These are phyloP conservation scores for Bryopsis sp. DNA, from an alignment of 139 green algal genomes.

Conservation along the genomic window DNA sequence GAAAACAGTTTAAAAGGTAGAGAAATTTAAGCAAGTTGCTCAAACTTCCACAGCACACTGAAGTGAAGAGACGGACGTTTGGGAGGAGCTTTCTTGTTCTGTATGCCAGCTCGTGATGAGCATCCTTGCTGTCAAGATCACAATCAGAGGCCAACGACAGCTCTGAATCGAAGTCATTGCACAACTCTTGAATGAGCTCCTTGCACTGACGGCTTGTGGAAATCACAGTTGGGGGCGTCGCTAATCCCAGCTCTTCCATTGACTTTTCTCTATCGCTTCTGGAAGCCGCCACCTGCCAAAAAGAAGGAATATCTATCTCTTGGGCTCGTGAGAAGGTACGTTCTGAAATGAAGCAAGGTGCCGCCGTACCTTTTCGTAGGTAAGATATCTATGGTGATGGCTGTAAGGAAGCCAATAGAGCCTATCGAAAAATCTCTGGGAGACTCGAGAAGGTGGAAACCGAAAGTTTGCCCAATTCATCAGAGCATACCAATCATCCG, in stretches of 20 bases:
- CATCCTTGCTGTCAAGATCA: too few species aligned
- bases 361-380: conserved; percentile 28
- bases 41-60: too few species aligned
- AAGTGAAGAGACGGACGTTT: too few species aligned
- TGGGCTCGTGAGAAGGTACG: neutral
- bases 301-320: neutral
- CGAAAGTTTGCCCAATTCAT: neutral
- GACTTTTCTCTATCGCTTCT: neutral
- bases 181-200: neutral
- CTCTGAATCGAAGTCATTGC: neutral
- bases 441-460: conserved; percentile 7
- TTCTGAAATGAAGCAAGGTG: neutral
- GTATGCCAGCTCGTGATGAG: too few species aligned
- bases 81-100: too few species aligned
- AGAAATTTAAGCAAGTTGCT: too few species aligned
- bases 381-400: conserved; percentile 36
- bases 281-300: neutral
- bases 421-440: conserved; percentile 26
- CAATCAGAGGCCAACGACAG: too few species aligned
- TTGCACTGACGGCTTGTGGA: neutral
- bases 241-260: neutral
- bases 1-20: too few species aligned
- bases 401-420: conserved; percentile 25
- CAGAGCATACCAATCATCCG: neutral
- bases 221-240: neutral